Evolutionary conservation across 1,284 basidiomycete genomes (phyloP).

Genomic region (Pseudozyma hubeiensis): DNA sequence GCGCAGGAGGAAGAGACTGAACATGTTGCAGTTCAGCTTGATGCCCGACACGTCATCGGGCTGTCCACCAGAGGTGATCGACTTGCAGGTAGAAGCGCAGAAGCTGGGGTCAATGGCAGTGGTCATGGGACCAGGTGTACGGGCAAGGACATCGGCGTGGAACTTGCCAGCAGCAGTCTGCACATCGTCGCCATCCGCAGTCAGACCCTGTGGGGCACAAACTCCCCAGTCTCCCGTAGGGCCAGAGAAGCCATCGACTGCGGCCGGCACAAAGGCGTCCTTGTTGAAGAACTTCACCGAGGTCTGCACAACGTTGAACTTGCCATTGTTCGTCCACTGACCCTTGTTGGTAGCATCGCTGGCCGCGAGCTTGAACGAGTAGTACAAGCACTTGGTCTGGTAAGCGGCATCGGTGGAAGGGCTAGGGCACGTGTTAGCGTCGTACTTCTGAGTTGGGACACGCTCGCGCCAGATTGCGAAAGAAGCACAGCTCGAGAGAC

Average conservation of each 20-base stretch:
- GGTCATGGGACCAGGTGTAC: neutral
- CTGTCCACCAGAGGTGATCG: neutral
- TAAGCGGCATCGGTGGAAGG: neutral
- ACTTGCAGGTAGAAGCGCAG: neutral
- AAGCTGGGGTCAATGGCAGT: constrained; percentile 2
- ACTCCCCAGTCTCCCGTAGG: neutral
- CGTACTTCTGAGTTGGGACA: neutral
- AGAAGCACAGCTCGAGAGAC: neutral
- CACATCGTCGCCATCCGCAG: neutral
- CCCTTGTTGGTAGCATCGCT: constrained; percentile 5
- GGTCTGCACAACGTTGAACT: constrained; percentile 1
- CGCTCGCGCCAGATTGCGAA: constrained; percentile 7
- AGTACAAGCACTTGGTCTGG: constrained; percentile 6
- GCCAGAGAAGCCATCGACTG: neutral
- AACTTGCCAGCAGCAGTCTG: neutral
- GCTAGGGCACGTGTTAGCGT: neutral
- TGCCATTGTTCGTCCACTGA: constrained; percentile 7
- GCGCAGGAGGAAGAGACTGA: constrained; percentile 5
- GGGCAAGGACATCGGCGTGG: constrained; percentile 1
- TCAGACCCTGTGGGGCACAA: neutral
- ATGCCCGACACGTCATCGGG: neutral
- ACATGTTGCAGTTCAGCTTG: constrained; percentile 11
- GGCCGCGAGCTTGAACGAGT: constrained; percentile 1
- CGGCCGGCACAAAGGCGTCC: neutral
- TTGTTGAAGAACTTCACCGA: neutral